These are phyloP conservation scores for Elaeis oleifera DNA, from an alignment of 202 grass and related monocot species.

Conservation along the genomic window DNA sequence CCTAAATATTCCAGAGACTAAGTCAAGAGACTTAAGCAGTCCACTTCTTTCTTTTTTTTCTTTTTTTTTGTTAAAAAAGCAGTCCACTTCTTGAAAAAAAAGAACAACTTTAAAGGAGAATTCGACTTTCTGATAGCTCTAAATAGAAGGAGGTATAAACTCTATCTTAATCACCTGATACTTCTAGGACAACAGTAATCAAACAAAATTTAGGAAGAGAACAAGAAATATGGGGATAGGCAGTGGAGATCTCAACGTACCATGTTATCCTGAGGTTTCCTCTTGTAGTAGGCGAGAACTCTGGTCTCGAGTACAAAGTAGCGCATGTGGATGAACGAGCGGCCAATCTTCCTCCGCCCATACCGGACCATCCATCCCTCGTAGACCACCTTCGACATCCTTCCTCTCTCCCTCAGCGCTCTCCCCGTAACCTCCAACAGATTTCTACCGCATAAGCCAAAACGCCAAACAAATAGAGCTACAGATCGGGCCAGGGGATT, in stretches of 20 bases:
- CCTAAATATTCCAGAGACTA: conserved; percentile 16
- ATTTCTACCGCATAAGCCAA: not conserved
- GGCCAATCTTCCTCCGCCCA: conserved; percentile 79
- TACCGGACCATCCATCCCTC: conserved; percentile 97
- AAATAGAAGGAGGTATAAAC: too few species aligned
- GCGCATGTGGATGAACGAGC: conserved; percentile 78
- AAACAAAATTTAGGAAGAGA: not conserved
- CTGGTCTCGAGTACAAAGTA: conserved; percentile 81
- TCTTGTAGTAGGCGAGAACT: conserved; percentile 80
- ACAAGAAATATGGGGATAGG: not conserved
- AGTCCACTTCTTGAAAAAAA: not conserved
- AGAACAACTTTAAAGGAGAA: too few species aligned
- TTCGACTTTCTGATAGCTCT: too few species aligned
- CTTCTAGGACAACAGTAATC: not conserved
- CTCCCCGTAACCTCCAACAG: not conserved
- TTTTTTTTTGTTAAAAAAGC: not conserved
- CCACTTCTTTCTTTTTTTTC: too few species aligned
- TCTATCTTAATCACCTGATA: too few species aligned
- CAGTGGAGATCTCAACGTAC: conserved; percentile 13
- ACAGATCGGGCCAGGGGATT: not conserved
- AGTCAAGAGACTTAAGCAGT: not conserved
- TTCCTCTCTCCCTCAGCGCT: not conserved
- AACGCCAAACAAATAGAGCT: not conserved
- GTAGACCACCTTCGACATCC: conserved; percentile 65
- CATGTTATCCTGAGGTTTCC: conserved; percentile 71